Percentiles rank a stretch among this genome's conserved stretches.
Conservation (phyloP, 2,329 filamentous ascomycete species). For the Arthrobotrys sinensis region DNA sequence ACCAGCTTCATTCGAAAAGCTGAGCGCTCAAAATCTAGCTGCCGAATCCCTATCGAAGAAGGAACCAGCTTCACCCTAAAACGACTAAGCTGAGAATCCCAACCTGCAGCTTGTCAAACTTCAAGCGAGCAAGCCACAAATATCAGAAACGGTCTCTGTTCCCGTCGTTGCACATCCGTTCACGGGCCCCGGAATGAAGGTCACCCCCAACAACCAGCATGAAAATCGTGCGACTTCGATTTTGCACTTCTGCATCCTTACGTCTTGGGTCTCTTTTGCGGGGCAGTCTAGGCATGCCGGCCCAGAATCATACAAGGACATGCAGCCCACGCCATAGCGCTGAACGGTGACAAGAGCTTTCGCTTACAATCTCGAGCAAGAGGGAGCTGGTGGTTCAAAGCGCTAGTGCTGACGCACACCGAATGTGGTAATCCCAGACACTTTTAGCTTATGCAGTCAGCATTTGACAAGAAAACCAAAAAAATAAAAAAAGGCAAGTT, state of each 20-base stretch:
- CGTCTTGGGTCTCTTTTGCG: constrained; percentile 36
- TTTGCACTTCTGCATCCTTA: constrained; percentile 35
- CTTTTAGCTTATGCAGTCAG: constrained; percentile 61
- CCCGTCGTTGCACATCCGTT: constrained; percentile 37
- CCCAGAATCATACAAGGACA: constrained; percentile 22
- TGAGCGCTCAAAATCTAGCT: background rate
- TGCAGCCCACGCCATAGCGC: constrained; percentile 45
- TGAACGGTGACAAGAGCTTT: constrained; percentile 33
- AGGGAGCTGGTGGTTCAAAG: constrained; percentile 48
- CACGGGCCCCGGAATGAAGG: constrained; percentile 34
- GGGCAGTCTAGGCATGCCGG: constrained; percentile 24
- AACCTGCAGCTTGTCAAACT: constrained; percentile 50
- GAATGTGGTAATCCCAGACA: constrained; percentile 60
- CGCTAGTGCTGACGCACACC: constrained; percentile 61
- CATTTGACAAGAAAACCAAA: constrained; percentile 56
- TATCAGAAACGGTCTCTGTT: constrained; percentile 26
- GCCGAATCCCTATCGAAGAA: constrained; percentile 14
- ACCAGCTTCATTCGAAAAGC: background rate
- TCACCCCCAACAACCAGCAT: constrained; percentile 5
- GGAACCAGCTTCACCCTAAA: constrained; percentile 25
- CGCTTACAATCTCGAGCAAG: constrained; percentile 36
- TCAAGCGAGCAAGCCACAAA: constrained; percentile 58
- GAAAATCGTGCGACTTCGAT: constrained; percentile 21
- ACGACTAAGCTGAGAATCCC: constrained; percentile 30
- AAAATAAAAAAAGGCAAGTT: constrained; percentile 26